A percentile compares a stretch with the other conserved stretches of the same genome.
These are phyloP conservation scores for Ajuga chamaepitys DNA, from an alignment of 257 asterid genomes.

Conservation along the genomic window DNA sequence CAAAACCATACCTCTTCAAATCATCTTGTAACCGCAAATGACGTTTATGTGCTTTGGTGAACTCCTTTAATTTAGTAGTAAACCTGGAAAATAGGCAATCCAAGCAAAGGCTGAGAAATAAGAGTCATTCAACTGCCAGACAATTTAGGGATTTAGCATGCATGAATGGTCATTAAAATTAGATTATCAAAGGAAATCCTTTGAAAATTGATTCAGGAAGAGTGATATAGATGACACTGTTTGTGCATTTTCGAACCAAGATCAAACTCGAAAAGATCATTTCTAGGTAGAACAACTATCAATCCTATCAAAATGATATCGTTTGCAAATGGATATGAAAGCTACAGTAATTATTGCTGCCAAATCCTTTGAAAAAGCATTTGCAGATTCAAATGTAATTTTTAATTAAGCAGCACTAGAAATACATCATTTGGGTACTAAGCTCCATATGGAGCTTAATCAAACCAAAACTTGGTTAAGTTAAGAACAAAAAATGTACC, in stretches of 20 bases:
- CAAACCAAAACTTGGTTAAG: not conserved
- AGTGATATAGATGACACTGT: not conserved
- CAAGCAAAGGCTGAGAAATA: slow-evolving; percentile 9
- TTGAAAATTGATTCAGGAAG: not conserved
- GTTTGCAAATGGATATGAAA: not conserved
- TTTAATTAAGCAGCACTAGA: not conserved
- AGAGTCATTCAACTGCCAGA: not conserved
- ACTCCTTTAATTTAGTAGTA: slow-evolving; percentile 55
- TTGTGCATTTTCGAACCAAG: not conserved
- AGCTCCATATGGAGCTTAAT: not conserved
- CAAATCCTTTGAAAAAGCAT: not conserved
- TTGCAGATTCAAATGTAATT: not conserved
- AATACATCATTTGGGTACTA: too few species aligned
- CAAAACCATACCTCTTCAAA: slow-evolving; percentile 60
- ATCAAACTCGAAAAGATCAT: not conserved
- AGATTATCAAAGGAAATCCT: not conserved
- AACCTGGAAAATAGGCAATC: slow-evolving; percentile 39
- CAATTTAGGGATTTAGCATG: not conserved
- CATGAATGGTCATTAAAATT: not conserved
- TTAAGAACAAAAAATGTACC: slow-evolving; percentile 46
- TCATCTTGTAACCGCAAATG: slow-evolving; percentile 66
- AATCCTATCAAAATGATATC: not conserved
- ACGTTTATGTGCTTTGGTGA: slow-evolving; percentile 64
- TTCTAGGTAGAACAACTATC: not conserved
- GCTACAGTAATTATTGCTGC: not conserved